A percentile compares a stretch with the other conserved stretches of the same genome.
Evolutionary conservation across 495 filamentous ascomycete genomes (phyloP).

Genomic region (Clohesyomyces aquaticus): DNA sequence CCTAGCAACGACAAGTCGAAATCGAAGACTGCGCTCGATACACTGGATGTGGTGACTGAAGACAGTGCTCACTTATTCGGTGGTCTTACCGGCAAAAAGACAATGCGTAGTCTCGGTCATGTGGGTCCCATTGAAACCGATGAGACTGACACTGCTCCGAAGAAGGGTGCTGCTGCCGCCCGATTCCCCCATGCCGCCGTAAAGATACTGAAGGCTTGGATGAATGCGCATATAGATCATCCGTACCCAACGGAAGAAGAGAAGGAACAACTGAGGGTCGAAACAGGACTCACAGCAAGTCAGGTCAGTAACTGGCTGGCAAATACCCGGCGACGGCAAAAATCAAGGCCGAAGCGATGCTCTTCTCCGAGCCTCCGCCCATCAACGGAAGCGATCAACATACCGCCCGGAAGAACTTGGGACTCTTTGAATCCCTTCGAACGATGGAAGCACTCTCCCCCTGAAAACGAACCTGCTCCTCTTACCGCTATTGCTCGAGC

Average conservation of each 20-base stretch:
- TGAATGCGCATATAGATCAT: constrained; percentile 71
- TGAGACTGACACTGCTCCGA: constrained; percentile 33
- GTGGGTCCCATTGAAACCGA: constrained; percentile 49
- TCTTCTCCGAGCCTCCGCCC: constrained; percentile 43
- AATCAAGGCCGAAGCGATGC: constrained; percentile 58
- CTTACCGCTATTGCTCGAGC: constrained; percentile 78
- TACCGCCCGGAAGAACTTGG: constrained; percentile 52
- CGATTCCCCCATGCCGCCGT: constrained; percentile 74
- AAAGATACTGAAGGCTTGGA: constrained; percentile 77
- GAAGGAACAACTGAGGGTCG: constrained; percentile 70
- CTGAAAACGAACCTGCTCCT: constrained; percentile 83
- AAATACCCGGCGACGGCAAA: constrained; percentile 78
- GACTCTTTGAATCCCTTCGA: constrained; percentile 65
- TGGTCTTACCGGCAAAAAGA: constrained; percentile 43
- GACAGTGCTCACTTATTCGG: constrained; percentile 52
- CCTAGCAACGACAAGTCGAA: constrained; percentile 45
- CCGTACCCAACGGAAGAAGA: constrained; percentile 83
- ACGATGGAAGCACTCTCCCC: constrained; percentile 83
- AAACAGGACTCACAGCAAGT: constrained; percentile 72
- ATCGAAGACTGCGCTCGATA: constrained; percentile 52
- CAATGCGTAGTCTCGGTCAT: constrained; percentile 43
- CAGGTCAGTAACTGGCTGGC: constrained; percentile 89
- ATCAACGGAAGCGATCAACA: constrained; percentile 62
- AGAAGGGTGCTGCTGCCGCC: constrained; percentile 56
- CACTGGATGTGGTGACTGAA: constrained; percentile 57